Percentiles rank a stretch among this genome's conserved stretches.
These are phyloP conservation scores for Daedalea quercina DNA, from an alignment of 768 basidiomycete genomes.

Conservation along the genomic window DNA sequence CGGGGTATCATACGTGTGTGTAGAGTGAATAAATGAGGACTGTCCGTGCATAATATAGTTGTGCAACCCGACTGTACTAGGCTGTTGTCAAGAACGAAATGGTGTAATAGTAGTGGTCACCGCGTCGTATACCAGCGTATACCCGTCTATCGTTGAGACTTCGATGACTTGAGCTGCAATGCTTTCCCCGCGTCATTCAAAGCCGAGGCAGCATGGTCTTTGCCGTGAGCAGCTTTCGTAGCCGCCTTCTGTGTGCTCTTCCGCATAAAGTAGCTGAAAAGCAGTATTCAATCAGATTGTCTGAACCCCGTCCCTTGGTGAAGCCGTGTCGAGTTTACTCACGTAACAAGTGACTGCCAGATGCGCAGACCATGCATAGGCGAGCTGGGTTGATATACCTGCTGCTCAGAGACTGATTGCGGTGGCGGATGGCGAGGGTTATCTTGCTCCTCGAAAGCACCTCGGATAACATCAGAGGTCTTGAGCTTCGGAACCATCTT, in stretches of 20 bases:
- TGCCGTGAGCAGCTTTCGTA: conserved; percentile 18
- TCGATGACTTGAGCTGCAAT: background rate
- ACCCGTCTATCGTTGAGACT: background rate
- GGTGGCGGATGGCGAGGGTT: conserved; percentile 38
- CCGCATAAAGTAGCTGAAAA: conserved; percentile 39
- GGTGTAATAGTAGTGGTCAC: too few species aligned
- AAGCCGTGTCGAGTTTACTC: conserved; percentile 8
- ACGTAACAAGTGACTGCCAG: conserved; percentile 49
- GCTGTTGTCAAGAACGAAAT: too few species aligned
- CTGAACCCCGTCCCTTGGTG: too few species aligned
- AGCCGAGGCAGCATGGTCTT: conserved; percentile 11
- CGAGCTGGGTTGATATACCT: conserved; percentile 32
- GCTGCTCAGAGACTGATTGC: conserved; percentile 54
- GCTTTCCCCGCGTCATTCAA: conserved; percentile 11
- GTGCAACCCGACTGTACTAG: too few species aligned
- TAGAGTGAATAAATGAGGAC: too few species aligned
- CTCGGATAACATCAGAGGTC: conserved; percentile 36
- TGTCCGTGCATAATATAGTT: too few species aligned
- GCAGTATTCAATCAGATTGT: background rate
- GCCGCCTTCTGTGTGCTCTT: conserved; percentile 30
- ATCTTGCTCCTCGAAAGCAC: conserved; percentile 44
- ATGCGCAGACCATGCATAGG: conserved; percentile 49
- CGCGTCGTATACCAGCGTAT: too few species aligned
- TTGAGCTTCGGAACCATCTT: conserved; percentile 43
- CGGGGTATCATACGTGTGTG: too few species aligned